These are phyloP conservation scores for Ustilago trichophora DNA, from an alignment of 1,284 basidiomycete species.

Conservation along the genomic window DNA sequence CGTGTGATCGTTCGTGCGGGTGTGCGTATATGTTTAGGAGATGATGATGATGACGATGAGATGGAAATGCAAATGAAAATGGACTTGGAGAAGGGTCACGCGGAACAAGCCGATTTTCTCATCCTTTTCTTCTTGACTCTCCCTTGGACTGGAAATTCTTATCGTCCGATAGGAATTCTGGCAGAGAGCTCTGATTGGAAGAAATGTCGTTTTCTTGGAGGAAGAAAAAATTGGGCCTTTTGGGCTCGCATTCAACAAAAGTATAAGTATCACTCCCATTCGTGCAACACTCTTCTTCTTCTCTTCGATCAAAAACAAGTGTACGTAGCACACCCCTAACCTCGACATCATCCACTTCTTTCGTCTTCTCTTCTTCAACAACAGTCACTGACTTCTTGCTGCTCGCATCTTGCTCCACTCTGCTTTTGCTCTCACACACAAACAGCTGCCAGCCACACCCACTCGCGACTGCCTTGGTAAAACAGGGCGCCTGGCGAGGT, in stretches of 20 bases:
- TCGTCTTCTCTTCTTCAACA: background rate
- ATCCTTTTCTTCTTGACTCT: background rate
- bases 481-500: constrained; percentile 40
- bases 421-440: background rate
- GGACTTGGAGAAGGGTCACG: too few relatives aligned
- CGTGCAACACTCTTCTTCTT: constrained; percentile 10
- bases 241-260: too few relatives aligned
- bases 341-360: background rate
- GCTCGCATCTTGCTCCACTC: too few relatives aligned
- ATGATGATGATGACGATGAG: constrained; percentile 7
- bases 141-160: constrained; percentile 9
- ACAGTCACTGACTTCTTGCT: background rate
- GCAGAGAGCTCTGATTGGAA: constrained; percentile 6
- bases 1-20: too few relatives aligned
- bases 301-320: constrained; percentile 62
- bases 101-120: constrained; percentile 2
- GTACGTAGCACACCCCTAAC: constrained; percentile 41
- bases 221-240: too few relatives aligned
- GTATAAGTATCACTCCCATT: constrained; percentile 16
- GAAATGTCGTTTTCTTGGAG: too few relatives aligned
- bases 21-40: too few relatives aligned
- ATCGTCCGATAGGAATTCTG: constrained; percentile 13
- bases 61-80: too few relatives aligned
- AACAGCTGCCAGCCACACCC: constrained; percentile 61
- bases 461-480: constrained; percentile 48